A percentile compares a stretch with the other conserved stretches of the same genome.
These are phyloP conservation scores for Apostasia ramifera DNA, from an alignment of 106 monocot species.

Conservation along the genomic window DNA sequence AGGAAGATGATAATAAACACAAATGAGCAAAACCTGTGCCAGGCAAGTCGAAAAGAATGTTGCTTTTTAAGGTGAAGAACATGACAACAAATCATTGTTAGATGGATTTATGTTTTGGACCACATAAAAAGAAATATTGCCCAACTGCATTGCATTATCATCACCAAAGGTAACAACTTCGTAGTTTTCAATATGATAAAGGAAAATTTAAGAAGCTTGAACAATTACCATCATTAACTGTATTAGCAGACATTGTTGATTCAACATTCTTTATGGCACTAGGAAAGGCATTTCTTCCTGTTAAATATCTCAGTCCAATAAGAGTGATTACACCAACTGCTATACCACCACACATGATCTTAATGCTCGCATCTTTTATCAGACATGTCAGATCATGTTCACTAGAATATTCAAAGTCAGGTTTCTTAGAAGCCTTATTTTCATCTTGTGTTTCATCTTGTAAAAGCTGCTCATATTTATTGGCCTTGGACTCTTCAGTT, in stretches of 20 bases:
- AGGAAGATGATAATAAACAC: no score
- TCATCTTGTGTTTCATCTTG: slow-evolving; percentile 8
- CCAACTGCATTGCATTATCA: no score
- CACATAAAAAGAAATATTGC: no score
- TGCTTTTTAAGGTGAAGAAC: no score
- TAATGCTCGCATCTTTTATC: slow-evolving; percentile 44
- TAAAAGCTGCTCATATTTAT: neutral
- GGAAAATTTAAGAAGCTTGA: neutral
- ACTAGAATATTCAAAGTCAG: slow-evolving; percentile 14
- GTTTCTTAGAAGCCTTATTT: slow-evolving; percentile 16
- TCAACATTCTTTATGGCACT: slow-evolving; percentile 25
- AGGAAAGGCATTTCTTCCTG: slow-evolving; percentile 27
- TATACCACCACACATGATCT: slow-evolving; percentile 62
- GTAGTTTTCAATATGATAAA: neutral
- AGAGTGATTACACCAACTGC: slow-evolving; percentile 50
- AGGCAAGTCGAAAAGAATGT: no score
- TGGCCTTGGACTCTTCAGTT: slow-evolving; percentile 4
- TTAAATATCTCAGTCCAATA: slow-evolving; percentile 48
- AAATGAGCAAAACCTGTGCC: no score
- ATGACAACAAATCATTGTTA: no score
- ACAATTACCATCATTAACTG: slow-evolving; percentile 25
- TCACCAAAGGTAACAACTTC: no score
- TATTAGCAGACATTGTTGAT: slow-evolving; percentile 30
- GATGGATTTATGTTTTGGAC: no score
- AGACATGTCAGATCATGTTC: slow-evolving; percentile 22